Conservation (phyloP, 2,329 filamentous ascomycete species). For the Tolypocladium pustulatum region DNA sequence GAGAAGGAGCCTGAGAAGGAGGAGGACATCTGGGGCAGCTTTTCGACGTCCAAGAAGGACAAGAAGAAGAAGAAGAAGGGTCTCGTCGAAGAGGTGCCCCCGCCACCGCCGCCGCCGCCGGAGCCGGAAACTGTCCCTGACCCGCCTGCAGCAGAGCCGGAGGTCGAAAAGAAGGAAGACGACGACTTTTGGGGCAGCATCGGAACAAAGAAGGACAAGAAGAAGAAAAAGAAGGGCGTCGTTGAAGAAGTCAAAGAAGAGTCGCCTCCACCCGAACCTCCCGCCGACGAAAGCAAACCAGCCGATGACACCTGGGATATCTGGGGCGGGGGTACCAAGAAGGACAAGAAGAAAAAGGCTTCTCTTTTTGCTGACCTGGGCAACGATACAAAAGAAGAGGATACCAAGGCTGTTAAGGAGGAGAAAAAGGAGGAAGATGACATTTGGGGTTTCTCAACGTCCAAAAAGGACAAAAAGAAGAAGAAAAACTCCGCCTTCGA, state of each 20-base stretch:
- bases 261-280: slow-evolving; percentile 6
- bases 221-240: slow-evolving; percentile 16
- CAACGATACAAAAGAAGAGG: not conserved
- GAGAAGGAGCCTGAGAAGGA: slow-evolving; percentile 14
- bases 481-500: slow-evolving; percentile 10
- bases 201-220: slow-evolving; percentile 18
- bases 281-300: not conserved
- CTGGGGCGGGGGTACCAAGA: slow-evolving; percentile 3
- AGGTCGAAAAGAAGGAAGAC: slow-evolving; percentile 17
- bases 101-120: slow-evolving; percentile 7
- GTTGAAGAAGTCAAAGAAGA: slow-evolving; percentile 10
- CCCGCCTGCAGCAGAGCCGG: slow-evolving; percentile 8
- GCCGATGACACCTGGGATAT: not conserved
- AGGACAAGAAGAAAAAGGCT: slow-evolving; percentile 9
- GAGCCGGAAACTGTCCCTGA: slow-evolving; percentile 3
- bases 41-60: slow-evolving; percentile 15
- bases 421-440: not conserved
- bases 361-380: not conserved
- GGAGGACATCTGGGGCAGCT: slow-evolving; percentile 17
- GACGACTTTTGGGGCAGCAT: slow-evolving; percentile 16
- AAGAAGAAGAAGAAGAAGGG: slow-evolving; percentile 17
- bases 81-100: slow-evolving; percentile 9
- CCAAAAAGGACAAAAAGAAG: slow-evolving; percentile 9
- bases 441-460: not conserved
- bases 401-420: not conserved